Evolutionary conservation across 441 rosid species (phyloP).

Genomic region (Jatropha podagrica): DNA sequence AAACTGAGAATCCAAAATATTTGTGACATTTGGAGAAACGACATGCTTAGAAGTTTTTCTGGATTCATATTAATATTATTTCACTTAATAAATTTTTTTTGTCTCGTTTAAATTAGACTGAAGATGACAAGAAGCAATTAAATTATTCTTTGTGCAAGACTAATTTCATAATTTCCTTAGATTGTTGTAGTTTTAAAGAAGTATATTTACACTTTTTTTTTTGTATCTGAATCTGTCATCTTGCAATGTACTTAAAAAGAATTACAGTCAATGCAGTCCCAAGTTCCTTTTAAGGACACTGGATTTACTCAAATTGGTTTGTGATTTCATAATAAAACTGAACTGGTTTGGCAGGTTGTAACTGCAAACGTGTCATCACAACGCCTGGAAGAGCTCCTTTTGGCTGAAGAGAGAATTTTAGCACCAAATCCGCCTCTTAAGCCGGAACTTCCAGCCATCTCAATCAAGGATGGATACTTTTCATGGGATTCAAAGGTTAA

Average conservation of each 20-base stretch:
- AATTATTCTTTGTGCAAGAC: not conserved
- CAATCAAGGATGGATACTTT: conserved; percentile 79
- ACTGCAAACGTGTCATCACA: conserved; percentile 88
- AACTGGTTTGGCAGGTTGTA: conserved; percentile 59
- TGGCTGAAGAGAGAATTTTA: conserved; percentile 85
- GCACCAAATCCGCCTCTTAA: conserved; percentile 80
- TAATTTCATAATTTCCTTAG: not conserved
- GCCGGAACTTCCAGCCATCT: conserved; percentile 76
- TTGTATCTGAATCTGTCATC: not conserved
- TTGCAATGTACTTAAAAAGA: not conserved
- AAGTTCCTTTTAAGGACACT: not conserved
- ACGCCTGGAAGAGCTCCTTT: conserved; percentile 85
- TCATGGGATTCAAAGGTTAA: conserved; percentile 92
- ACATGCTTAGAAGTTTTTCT: not conserved
- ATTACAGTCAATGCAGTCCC: not conserved
- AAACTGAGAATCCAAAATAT: not conserved
- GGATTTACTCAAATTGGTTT: conserved; percentile 9
- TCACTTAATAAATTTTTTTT: not conserved
- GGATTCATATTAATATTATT: not conserved
- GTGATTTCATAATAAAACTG: conserved; percentile 12
- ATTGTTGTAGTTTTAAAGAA: not conserved
- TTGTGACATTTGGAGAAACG: not conserved
- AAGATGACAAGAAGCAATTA: not conserved
- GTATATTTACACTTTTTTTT: not conserved
- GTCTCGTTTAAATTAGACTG: not conserved